Evolutionary conservation across 345 rosid species (phyloP).

Genomic region (Corchorus olitorius): DNA sequence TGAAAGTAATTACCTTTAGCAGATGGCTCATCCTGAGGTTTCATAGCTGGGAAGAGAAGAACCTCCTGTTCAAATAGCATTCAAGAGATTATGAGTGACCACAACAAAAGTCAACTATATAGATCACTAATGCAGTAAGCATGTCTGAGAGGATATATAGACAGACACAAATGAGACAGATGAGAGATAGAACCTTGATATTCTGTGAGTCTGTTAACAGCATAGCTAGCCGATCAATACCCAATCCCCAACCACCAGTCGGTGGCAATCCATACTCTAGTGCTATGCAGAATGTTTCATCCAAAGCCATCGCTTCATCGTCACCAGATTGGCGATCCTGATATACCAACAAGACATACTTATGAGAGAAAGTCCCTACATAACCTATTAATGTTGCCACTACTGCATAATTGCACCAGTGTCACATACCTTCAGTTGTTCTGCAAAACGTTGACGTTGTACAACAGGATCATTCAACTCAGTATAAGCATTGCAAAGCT

Average conservation of each 20-base stretch:
- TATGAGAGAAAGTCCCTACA: background rate
- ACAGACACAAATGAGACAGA: background rate
- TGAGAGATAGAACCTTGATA: constrained; percentile 63
- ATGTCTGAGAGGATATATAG: background rate
- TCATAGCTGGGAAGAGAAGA: constrained; percentile 97
- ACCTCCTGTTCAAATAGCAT: constrained; percentile 64
- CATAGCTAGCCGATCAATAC: constrained; percentile 88
- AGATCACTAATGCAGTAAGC: background rate
- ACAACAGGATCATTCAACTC: constrained; percentile 96
- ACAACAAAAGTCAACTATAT: background rate
- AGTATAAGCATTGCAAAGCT: constrained; percentile 96
- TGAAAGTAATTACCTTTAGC: constrained; percentile 45
- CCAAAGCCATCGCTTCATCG: constrained; percentile 97
- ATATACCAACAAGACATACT: constrained; percentile 3
- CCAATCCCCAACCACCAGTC: constrained; percentile 97
- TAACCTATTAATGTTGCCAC: background rate
- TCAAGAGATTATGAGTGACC: constrained; percentile 21
- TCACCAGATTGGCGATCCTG: constrained; percentile 95
- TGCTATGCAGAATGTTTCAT: constrained; percentile 86
- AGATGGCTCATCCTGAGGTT: constrained; percentile 84
- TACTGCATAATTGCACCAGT: background rate
- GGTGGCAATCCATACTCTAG: constrained; percentile 95
- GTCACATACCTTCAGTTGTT: constrained; percentile 80
- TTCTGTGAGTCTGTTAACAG: constrained; percentile 89
- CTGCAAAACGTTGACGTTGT: constrained; percentile 90